These are phyloP conservation scores for Nephelium lappaceum DNA, from an alignment of 345 rosid species.

Conservation along the genomic window DNA sequence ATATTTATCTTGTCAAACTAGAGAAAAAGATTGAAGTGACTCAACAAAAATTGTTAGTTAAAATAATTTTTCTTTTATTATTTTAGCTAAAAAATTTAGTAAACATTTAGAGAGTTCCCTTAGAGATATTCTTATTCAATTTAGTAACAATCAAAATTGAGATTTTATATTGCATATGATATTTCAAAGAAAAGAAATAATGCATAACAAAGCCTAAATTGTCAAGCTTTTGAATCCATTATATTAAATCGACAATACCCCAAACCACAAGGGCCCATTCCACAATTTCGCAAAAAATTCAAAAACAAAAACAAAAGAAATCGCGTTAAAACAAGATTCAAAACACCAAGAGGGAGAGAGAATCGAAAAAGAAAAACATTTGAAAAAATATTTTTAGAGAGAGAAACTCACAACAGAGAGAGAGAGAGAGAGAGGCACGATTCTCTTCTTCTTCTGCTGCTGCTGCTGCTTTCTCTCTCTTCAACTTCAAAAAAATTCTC, in stretches of 20 bases:
- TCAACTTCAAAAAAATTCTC: not conserved
- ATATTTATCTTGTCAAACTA: too few species aligned
- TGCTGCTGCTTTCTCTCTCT: not conserved
- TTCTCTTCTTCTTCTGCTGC: not conserved
- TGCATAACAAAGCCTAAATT: too few species aligned
- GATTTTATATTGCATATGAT: too few species aligned
- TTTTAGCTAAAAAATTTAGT: too few species aligned
- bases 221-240: not conserved
- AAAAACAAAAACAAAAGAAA: not conserved
- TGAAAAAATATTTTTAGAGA: conserved; percentile 1
- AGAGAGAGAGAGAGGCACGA: not conserved
- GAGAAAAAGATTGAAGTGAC: too few species aligned
- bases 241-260: not conserved
- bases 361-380: not conserved
- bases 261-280: not conserved
- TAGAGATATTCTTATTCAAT: too few species aligned
- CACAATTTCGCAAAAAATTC: not conserved
- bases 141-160: too few species aligned
- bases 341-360: not conserved
- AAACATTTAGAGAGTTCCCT: too few species aligned
- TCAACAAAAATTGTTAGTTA: too few species aligned
- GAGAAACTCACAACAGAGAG: conserved; percentile 3
- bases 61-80: too few species aligned
- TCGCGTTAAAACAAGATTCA: conserved; percentile 8
- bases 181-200: too few species aligned